These are phyloP conservation scores for Podospora sp. DNA, from an alignment of 495 filamentous ascomycete species.

Conservation along the genomic window DNA sequence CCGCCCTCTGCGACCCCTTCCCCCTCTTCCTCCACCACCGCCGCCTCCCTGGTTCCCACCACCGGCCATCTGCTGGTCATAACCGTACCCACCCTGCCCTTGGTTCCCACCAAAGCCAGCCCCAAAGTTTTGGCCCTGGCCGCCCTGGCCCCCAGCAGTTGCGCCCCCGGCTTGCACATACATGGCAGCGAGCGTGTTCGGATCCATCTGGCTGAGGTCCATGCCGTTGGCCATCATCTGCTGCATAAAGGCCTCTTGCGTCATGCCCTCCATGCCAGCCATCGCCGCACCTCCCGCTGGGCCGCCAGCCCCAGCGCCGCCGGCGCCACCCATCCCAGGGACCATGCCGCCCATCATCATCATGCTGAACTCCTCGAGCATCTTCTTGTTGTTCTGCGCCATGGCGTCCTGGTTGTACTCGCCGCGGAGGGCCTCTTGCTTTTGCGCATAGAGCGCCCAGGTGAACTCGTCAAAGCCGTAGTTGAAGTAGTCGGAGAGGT, in stretches of 20 bases:
- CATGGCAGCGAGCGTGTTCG: slow-evolving; percentile 50
- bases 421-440: slow-evolving; percentile 75
- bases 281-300: slow-evolving; percentile 41
- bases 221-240: slow-evolving; percentile 82
- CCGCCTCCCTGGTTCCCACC: slow-evolving; percentile 41
- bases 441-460: slow-evolving; percentile 91
- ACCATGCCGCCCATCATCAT: slow-evolving; percentile 77
- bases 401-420: slow-evolving; percentile 62
- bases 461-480: slow-evolving; percentile 99
- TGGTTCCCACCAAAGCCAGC: slow-evolving; percentile 54
- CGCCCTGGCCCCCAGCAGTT: slow-evolving; percentile 48
- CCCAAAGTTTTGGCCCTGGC: slow-evolving; percentile 49
- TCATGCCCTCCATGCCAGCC: slow-evolving; percentile 66
- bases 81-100: slow-evolving; percentile 55
- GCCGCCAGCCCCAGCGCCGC: slow-evolving; percentile 18
- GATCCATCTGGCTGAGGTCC: slow-evolving; percentile 72
- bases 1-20: slow-evolving; percentile 36
- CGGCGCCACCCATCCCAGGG: slow-evolving; percentile 30
- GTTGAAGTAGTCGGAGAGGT: slow-evolving; percentile 97
- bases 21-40: slow-evolving; percentile 47
- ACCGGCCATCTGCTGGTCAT: slow-evolving; percentile 60
- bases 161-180: slow-evolving; percentile 46
- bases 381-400: slow-evolving; percentile 74
- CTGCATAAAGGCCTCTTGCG: slow-evolving; percentile 75
- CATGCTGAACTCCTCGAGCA: slow-evolving; percentile 88